Evolutionary conservation across 495 filamentous ascomycete species (phyloP), one percentile per base, ranked within the genome.

Genomic region (Lindgomyces ingoldianus): DNA sequence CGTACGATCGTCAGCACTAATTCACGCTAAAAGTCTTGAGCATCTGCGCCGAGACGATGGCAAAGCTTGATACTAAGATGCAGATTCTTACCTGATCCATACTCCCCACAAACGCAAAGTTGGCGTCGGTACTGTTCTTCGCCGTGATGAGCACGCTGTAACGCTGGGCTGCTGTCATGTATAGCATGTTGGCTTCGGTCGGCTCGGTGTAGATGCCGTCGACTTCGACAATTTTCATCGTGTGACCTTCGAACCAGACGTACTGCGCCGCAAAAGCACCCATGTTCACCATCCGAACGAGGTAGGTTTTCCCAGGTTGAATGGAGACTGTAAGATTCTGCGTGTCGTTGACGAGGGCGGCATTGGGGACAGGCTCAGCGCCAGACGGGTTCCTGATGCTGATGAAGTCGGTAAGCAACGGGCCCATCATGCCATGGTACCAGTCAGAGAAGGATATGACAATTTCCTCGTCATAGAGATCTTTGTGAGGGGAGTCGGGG

Each of bases 281-380:
- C 25, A 90, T 86, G 72, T 94, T 94, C 72, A 91, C 75, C 57
- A 93, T 78, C 14, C 87, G 86, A 71, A 96, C 81, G 12, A 93
- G 77, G 61, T 96, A 96, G 0, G 90, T 96, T 72, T 87, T 93
- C 11, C 85, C 86, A 0, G 91, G 83, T 57, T 85, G 67, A 1
- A 93, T 82, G 1, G 79, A 62, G 21, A 92, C 71, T n/a, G 77
- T 81, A 2, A 80, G 72, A 57, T 85, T 79, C 57, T 79, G 70
- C 0, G 81, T 86, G 47, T 87, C 82, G 60, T 86, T 87, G 57
- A 86, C 74, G 22, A 87, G 74, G 14, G 80, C 80, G 6, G 81
- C 71, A 8, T 83, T 66, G 0, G 84, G 84, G 0, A 85, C 72
- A n/a, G 74, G 77, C 69, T 85, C 84, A 0, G 81, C 81, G 10